Conservation (phyloP, 352 stramenopile genomes). For the Thraustochytrium striatum region DNA sequence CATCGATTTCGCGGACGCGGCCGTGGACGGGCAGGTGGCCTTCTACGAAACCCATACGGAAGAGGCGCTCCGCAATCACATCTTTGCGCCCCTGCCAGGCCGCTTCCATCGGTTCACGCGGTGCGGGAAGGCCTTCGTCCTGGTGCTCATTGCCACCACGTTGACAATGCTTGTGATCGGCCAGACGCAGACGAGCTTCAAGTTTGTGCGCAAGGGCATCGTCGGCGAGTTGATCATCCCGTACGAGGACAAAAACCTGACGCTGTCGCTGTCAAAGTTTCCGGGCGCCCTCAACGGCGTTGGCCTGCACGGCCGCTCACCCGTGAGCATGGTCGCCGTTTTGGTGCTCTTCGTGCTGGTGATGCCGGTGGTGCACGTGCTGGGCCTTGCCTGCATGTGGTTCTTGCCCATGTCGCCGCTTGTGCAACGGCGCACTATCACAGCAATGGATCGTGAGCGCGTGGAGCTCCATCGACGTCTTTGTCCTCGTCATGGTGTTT, state of each 20-base stretch:
- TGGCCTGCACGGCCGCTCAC: not conserved
- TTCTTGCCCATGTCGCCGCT: not conserved
- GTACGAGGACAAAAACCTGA: not conserved
- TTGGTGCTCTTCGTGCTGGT: conserved; percentile 22
- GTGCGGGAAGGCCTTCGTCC: not conserved
- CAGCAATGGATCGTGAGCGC: conserved; percentile 2
- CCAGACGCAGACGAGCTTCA: not conserved
- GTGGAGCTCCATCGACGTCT: conserved; percentile 24
- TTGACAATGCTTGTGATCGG: not conserved
- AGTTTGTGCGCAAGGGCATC: not conserved
- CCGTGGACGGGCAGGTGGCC: not conserved
- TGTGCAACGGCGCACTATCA: not conserved
- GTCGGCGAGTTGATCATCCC: not conserved
- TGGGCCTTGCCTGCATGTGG: not conserved
- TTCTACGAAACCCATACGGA: not conserved
- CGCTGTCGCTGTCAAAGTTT: not conserved
- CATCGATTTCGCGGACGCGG: not conserved
- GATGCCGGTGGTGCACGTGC: conserved; percentile 14
- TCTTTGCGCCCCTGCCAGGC: not conserved
- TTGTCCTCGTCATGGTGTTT: not conserved
- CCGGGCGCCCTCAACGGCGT: not conserved
- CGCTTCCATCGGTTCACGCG: not conserved
- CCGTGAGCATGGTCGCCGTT: not conserved
- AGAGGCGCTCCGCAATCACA: not conserved
- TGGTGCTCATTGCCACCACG: not conserved